Evolutionary conservation across 352 stramenopile genomes (phyloP), one percentile per base, ranked within the genome.

Genomic region (Plasmopara muralis): DNA sequence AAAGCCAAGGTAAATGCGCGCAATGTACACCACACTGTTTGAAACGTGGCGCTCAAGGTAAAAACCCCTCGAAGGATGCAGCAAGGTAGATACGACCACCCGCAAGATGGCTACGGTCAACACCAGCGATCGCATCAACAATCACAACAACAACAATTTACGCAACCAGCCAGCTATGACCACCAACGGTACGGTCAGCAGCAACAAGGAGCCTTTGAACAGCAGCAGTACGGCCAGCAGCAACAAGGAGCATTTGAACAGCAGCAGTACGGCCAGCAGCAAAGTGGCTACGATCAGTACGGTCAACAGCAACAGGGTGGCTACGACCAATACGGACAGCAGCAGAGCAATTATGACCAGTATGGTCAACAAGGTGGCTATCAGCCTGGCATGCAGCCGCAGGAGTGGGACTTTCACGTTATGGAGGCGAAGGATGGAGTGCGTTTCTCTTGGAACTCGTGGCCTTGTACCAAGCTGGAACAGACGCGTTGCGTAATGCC

Each of bases 361-460:
- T 82, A 85, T 41, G 57, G 50, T 0, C 69, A 83, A 57, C 67
- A 79, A 67, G 52, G 62, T 37, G 52, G 62, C 35, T 59, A 72
- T 20, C 55, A 70, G 46, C 68, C 74, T 2, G 83, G 78, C 25
- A 73, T 85, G 72, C 80, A 88, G 60, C 77, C 83, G 16, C 77
- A 87, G 57, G 77, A 89, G 44, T 94, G 83, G 83, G 83, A 94
- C 51, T 92, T 94, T 63, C 75, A 90, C 53, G 83, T 60, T 31
- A 73, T 84, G 42, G 83, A 94, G 57, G 77, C 77, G 44, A 89
- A 89, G 57, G 93, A 98, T 62, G 97, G 96, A 47, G 79, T 98
- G 44, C 93, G 97, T 40, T 97, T 99, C 61, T 98, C 91, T 43
- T 99, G 97, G 85, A 98, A 99, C 74, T 96, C 89, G 53, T 99